Evolutionary conservation across 2,329 filamentous ascomycete genomes (phyloP).

Genomic region (Sporothrix phasma): DNA sequence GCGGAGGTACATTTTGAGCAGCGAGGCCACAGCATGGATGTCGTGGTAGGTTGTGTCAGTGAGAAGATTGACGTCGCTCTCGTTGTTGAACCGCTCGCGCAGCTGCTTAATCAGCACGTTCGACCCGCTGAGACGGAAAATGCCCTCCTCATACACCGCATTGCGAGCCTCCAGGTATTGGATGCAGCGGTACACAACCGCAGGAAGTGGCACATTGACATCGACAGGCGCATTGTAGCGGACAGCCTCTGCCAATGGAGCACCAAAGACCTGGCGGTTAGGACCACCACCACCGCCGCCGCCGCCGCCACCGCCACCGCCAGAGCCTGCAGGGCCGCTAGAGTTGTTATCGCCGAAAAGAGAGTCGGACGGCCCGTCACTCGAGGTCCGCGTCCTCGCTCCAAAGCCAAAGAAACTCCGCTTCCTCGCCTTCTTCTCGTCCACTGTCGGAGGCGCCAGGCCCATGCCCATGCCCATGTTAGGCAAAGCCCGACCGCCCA

Average conservation of each 20-base stretch:
- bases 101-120: conserved; percentile 88
- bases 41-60: conserved; percentile 81
- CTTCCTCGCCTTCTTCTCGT: conserved; percentile 77
- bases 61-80: conserved; percentile 83
- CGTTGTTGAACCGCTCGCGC: conserved; percentile 83
- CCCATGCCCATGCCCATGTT: conserved; percentile 39
- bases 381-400: conserved; percentile 47
- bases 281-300: conserved; percentile 35
- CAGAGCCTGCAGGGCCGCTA: conserved; percentile 32
- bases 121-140: conserved; percentile 94
- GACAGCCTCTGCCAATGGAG: conserved; percentile 76
- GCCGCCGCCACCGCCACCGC: conserved; percentile 30
- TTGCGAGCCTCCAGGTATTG: conserved; percentile 81
- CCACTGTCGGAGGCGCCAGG: conserved; percentile 38
- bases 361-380: conserved; percentile 45
- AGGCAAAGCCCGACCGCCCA: conserved; percentile 45
- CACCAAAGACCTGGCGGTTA: conserved; percentile 69
- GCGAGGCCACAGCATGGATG: conserved; percentile 87
- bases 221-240: conserved; percentile 66
- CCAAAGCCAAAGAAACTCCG: conserved; percentile 64
- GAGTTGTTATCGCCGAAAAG: conserved; percentile 38
- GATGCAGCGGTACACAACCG: conserved; percentile 90
- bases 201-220: conserved; percentile 66
- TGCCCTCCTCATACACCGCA: conserved; percentile 79
- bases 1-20: conserved; percentile 87